phyloP scores from a whole-genome alignment of 352 stramenopile species.

The Globisporangium radiosum region DNA sequence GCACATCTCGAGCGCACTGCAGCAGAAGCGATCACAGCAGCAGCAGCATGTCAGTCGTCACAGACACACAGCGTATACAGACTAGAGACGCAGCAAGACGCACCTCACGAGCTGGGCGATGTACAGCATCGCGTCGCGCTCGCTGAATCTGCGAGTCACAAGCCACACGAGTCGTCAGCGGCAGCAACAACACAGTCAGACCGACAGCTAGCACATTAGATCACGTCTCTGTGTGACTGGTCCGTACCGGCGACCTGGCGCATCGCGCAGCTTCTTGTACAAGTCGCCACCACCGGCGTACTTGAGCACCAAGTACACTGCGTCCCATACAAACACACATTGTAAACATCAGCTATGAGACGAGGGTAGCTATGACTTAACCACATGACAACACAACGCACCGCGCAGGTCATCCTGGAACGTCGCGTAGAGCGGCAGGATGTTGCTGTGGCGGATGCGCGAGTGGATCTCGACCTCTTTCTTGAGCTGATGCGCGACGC shows the following conservation, averaged over 20 bases:
- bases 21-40: background rate
- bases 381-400: slow-evolving; percentile 4
- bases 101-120: slow-evolving; percentile 68
- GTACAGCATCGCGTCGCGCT: slow-evolving; percentile 60
- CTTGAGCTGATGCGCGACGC: slow-evolving; percentile 70
- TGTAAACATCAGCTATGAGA: background rate
- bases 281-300: slow-evolving; percentile 81
- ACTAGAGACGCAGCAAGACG: too few species aligned
- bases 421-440: slow-evolving; percentile 79
- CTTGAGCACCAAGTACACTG: slow-evolving; percentile 87
- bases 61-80: background rate
- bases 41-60: background rate
- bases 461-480: slow-evolving; percentile 92
- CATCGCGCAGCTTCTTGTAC: slow-evolving; percentile 66
- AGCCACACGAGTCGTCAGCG: background rate
- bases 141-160: slow-evolving; percentile 30
- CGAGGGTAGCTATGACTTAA: background rate
- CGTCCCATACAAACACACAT: background rate
- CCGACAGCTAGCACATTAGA: background rate
- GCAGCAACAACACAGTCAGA: background rate
- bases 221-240: background rate
- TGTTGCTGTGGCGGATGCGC: slow-evolving; percentile 83
- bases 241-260: slow-evolving; percentile 34
- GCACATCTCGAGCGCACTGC: slow-evolving; percentile 53
- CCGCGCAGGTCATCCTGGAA: slow-evolving; percentile 75